These are phyloP conservation scores for Endoconidiophora laricicola DNA, from an alignment of 2,329 filamentous ascomycete genomes.

Conservation along the genomic window DNA sequence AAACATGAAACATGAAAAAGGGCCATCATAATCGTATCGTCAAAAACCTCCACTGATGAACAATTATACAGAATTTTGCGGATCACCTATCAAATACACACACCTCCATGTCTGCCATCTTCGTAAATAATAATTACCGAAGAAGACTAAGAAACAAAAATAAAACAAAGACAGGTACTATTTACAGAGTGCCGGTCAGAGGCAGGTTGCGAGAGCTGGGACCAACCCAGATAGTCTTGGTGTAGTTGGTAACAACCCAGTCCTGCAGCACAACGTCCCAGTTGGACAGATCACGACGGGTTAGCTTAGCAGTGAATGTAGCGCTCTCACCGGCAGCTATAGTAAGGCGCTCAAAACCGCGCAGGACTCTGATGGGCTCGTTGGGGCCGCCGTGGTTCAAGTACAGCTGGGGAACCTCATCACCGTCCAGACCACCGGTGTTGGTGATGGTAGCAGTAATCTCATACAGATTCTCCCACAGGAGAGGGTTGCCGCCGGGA, in stretches of 20 bases:
- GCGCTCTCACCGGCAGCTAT: constrained; percentile 52
- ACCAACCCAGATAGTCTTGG: constrained; percentile 39
- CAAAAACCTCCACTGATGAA: background rate
- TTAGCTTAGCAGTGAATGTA: constrained; percentile 52
- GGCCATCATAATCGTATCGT: background rate
- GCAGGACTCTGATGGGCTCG: constrained; percentile 50
- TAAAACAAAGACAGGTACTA: background rate
- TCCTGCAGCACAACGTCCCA: constrained; percentile 72
- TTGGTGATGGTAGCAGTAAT: constrained; percentile 55
- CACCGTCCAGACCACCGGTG: constrained; percentile 45
- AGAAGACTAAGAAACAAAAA: background rate
- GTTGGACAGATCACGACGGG: constrained; percentile 68
- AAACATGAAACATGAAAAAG: background rate
- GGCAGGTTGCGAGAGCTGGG: constrained; percentile 38
- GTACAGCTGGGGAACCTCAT: constrained; percentile 65
- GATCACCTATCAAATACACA: no score
- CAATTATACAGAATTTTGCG: no score
- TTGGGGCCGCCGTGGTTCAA: constrained; percentile 62
- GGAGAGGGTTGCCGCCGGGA: constrained; percentile 45
- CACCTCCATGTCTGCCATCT: no score
- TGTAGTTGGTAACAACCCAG: constrained; percentile 48
- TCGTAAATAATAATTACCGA: no score
- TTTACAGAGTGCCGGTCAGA: constrained; percentile 21
- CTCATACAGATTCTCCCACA: constrained; percentile 55
- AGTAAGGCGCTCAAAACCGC: constrained; percentile 62